phyloP scores from a whole-genome alignment of 108 stramenopile species.

The Nitzschia sp. region DNA sequence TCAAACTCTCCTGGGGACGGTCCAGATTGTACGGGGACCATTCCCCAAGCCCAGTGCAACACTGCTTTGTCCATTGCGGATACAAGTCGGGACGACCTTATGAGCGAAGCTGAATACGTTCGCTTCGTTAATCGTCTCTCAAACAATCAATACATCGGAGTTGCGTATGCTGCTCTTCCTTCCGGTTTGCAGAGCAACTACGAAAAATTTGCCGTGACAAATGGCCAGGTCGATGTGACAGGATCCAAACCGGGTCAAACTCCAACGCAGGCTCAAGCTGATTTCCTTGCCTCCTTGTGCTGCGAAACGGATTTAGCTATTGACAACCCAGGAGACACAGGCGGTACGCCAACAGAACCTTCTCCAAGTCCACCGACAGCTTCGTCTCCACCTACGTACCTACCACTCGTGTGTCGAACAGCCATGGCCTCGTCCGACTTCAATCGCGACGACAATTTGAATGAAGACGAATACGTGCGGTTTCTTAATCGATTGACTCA shows the following conservation, averaged over 20 bases:
- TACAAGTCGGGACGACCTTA: constrained; percentile 18
- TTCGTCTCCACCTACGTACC: constrained; percentile 5
- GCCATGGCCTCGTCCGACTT: constrained; percentile 26
- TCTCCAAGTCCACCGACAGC: background rate
- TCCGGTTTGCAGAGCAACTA: constrained; percentile 32
- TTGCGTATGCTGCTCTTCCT: constrained; percentile 22
- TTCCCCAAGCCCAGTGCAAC: constrained; percentile 19
- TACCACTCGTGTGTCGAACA: background rate
- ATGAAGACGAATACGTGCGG: constrained; percentile 32
- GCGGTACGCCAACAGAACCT: background rate
- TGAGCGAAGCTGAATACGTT: constrained; percentile 43
- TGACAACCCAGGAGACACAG: constrained; percentile 5
- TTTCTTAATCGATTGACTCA: constrained; percentile 35
- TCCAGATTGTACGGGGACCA: constrained; percentile 1
- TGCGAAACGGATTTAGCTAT: constrained; percentile 26
- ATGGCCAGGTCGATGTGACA: constrained; percentile 27
- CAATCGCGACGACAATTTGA: constrained; percentile 28
- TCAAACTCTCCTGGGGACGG: background rate
- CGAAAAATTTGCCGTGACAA: constrained; percentile 22
- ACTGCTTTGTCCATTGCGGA: constrained; percentile 37
- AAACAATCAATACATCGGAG: constrained; percentile 9
- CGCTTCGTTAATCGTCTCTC: constrained; percentile 42
- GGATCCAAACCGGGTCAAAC: constrained; percentile 37
- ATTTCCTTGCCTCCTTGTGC: constrained; percentile 23
- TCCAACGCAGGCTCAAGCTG: constrained; percentile 8